Base-by-base conservation (phyloP, 1,139 yeast species). In the Sugiyamaella novakii region DNA sequence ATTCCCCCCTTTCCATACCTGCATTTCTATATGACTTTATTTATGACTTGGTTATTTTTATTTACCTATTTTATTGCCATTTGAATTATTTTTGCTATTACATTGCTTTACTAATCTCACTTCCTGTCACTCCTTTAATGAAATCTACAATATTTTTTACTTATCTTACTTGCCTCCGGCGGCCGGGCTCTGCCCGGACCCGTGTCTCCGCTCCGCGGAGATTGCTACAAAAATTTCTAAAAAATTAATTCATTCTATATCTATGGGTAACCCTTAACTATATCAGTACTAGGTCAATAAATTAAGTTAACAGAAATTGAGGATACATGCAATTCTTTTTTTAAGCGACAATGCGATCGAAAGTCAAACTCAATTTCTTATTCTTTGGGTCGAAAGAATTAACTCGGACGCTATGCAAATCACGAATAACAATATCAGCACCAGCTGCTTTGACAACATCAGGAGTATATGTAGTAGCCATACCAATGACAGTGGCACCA, bases 401-500 rank as follows among this genome's bases (percentile, higher is more conserved):
- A 30, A 78, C 72, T 54, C 67, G 69, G 48, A 79, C 71, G 51
- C 70, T 68, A 33, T 80, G 71, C 69, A 84, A 77, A 70, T 85
- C 87, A 63, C 82, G 80, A 52, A 87, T 86, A 50, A 86, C 91
- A 63, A 83, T 83, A 63, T 82, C 84, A 55, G 95, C 94, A 62
- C 95, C 95, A 43, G 87, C 78, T 47, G 74, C 78, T 69, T 82
- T 79, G 52, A 87, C 82, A 68, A 77, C 75, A 59, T 81, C 83
- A 31, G 87, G 78, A 56, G 77, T 80, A 66, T 84, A 86, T 46
- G 94, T 83, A 52, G 92, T 83, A 58, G 92, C 87, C 68, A 87
- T 81, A 64, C 95, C 95, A 59, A 87, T 79, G 55, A 86, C 83
- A 66, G 78, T 76, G 63, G 94, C 91, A 59, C 94, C 95, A 27